A percentile compares a stretch with the other conserved stretches of the same genome.
Conservation (phyloP, 148 eudicot genomes). For the Tetragonia tetragonoides region DNA sequence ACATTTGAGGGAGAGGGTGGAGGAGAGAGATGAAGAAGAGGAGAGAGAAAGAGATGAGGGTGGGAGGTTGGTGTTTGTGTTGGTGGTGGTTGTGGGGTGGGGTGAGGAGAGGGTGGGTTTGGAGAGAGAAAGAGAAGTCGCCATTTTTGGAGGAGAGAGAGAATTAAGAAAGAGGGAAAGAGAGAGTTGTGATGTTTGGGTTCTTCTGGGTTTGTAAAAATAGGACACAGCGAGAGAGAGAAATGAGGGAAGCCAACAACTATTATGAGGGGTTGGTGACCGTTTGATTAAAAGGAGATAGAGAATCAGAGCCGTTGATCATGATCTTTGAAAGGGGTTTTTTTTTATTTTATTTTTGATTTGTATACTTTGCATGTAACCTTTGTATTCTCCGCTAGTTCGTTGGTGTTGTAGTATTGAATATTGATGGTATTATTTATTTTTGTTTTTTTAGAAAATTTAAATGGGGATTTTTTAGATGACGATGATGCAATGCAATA, state of each 20-base stretch:
- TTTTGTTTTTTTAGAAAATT: no score
- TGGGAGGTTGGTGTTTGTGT: constrained; percentile 35
- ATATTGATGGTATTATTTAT: no score
- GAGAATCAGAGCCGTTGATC: constrained; percentile 16
- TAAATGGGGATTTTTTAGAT: no score
- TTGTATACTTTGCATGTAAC: background rate
- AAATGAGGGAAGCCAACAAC: background rate
- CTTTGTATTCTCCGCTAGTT: constrained; percentile 2
- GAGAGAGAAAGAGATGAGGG: constrained; percentile 41
- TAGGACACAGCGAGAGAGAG: constrained; percentile 1
- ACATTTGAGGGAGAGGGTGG: constrained; percentile 38
- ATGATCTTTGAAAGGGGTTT: no score
- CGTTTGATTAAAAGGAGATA: background rate
- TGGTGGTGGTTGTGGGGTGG: constrained; percentile 22
- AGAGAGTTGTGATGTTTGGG: no score
- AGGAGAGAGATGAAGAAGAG: constrained; percentile 36
- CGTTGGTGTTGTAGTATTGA: no score
- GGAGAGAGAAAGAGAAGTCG: background rate
- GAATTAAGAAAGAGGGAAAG: background rate
- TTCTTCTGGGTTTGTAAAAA: background rate
- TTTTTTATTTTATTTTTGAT: background rate
- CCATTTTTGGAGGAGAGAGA: background rate
- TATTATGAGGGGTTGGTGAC: constrained; percentile 20
- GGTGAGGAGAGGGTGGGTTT: constrained; percentile 22
- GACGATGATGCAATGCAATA: no score